Percentiles rank a stretch among this genome's conserved stretches.
These are phyloP conservation scores for Ceratobasidium sp. DNA, from an alignment of 1,284 basidiomycete species.

Conservation along the genomic window DNA sequence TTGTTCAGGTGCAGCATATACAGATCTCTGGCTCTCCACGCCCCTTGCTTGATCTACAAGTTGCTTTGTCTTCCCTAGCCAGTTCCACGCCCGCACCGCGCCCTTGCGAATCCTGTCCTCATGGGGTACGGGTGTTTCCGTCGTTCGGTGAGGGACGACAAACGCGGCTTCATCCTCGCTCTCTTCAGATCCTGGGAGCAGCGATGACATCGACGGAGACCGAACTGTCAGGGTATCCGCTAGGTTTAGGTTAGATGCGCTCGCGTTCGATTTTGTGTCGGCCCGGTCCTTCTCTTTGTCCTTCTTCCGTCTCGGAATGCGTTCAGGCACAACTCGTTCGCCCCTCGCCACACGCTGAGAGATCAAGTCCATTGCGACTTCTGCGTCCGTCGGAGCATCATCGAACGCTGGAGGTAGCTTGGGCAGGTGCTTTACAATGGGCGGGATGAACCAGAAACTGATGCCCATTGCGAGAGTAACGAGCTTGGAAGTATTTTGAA, in stretches of 20 bases:
- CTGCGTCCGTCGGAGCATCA: conserved; percentile 74
- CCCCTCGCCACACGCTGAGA: conserved; percentile 71
- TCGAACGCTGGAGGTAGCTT: conserved; percentile 65
- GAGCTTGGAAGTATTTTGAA: conserved; percentile 65
- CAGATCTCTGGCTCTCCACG: neutral
- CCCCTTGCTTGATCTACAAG: conserved; percentile 23
- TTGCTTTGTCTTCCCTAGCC: conserved; percentile 24
- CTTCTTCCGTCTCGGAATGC: conserved; percentile 16
- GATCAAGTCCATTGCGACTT: conserved; percentile 77
- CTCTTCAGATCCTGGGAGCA: conserved; percentile 18
- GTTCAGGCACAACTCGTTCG: conserved; percentile 61
- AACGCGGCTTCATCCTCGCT: conserved; percentile 31
- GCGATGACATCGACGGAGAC: conserved; percentile 28
- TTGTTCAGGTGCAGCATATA: conserved; percentile 25
- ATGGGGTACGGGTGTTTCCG: neutral
- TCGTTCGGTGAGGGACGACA: neutral
- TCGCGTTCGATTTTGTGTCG: neutral
- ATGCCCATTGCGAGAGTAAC: conserved; percentile 34
- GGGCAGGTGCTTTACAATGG: conserved; percentile 24
- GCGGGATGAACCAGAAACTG: conserved; percentile 49
- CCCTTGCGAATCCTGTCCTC: conserved; percentile 34
- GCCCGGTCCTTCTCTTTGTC: neutral
- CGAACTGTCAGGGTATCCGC: neutral
- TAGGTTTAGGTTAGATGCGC: conserved; percentile 19
- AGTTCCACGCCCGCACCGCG: conserved; percentile 37